Evolutionary conservation across 2,329 filamentous ascomycete genomes (phyloP).

Genomic region (Pseudogymnoascus sp.): DNA sequence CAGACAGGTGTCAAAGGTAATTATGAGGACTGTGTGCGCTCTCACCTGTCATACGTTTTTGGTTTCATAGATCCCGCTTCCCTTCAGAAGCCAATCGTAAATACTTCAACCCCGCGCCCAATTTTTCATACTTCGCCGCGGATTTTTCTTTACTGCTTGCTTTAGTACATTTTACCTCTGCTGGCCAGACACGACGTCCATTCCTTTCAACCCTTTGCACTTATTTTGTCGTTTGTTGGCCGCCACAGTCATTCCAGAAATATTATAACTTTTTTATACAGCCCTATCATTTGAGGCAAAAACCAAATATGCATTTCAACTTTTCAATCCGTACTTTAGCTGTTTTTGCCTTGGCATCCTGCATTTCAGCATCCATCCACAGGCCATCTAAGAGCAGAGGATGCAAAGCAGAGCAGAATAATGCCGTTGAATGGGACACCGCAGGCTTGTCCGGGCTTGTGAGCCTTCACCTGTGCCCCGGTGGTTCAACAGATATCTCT

Average conservation of each 20-base stretch:
- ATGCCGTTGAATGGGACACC: not conserved
- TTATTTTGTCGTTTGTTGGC: not conserved
- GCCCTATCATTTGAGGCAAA: not conserved
- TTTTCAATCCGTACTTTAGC: not conserved
- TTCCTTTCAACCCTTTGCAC: not conserved
- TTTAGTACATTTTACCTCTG: not conserved
- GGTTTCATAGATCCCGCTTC: constrained; percentile 2
- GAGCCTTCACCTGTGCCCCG: not conserved
- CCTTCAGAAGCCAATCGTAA: not conserved
- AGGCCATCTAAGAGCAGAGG: not conserved
- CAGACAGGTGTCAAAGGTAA: not conserved
- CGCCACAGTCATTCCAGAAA: not conserved
- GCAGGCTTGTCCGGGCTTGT: not conserved
- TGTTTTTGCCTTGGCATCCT: not conserved
- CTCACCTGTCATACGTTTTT: not conserved
- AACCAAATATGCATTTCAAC: not conserved
- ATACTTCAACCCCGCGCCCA: not conserved
- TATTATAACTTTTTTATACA: not conserved
- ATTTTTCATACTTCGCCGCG: not conserved
- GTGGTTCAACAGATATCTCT: not conserved
- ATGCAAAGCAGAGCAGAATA: not conserved
- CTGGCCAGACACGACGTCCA: constrained; percentile 6
- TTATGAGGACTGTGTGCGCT: not conserved
- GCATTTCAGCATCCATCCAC: not conserved
- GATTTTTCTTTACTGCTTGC: not conserved